Evolutionary conservation across 192 early-diverging fungal species (phyloP).

Genomic region (Dissophora ornata): DNA sequence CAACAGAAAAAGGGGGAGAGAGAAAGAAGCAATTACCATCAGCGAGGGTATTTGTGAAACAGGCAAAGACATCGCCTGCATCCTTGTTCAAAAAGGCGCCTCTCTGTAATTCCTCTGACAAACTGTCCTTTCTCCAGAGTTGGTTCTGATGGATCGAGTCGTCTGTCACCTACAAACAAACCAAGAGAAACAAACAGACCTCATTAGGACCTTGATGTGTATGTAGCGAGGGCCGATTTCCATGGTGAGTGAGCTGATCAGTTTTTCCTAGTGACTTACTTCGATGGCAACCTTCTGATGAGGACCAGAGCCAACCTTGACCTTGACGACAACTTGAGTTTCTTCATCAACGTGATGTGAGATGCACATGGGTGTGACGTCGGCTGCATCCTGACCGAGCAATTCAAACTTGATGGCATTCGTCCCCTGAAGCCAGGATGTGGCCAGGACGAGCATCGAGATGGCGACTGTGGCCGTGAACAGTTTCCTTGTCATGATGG

Average conservation of each 20-base stretch:
- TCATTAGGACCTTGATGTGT: not conserved
- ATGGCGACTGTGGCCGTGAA: conserved; percentile 22
- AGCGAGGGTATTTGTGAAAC: conserved; percentile 82
- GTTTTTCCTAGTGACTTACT: conserved; percentile 52
- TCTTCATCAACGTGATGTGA: conserved; percentile 80
- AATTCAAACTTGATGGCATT: conserved; percentile 87
- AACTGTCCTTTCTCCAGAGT: conserved; percentile 73
- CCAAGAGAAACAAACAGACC: not conserved
- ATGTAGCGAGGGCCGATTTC: too few relatives aligned
- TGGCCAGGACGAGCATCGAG: conserved; percentile 34
- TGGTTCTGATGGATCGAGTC: conserved; percentile 75
- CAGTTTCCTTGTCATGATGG: conserved; percentile 29
- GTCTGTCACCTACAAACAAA: conserved; percentile 77
- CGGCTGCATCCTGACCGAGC: conserved; percentile 57
- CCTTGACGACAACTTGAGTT: conserved; percentile 75
- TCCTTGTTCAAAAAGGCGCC: conserved; percentile 82
- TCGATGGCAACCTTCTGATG: conserved; percentile 78
- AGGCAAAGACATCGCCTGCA: conserved; percentile 86
- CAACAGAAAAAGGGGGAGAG: not conserved
- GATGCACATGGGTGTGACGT: conserved; percentile 70
- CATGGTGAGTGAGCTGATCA: not conserved
- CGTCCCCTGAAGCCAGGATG: conserved; percentile 21
- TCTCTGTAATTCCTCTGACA: conserved; percentile 73
- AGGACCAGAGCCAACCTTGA: conserved; percentile 76
- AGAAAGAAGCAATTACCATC: conserved; percentile 55